Percentiles rank a stretch among this genome's conserved stretches.
phyloP scores from a whole-genome alignment of 75 land plant species.

The Picea sitchensis region DNA sequence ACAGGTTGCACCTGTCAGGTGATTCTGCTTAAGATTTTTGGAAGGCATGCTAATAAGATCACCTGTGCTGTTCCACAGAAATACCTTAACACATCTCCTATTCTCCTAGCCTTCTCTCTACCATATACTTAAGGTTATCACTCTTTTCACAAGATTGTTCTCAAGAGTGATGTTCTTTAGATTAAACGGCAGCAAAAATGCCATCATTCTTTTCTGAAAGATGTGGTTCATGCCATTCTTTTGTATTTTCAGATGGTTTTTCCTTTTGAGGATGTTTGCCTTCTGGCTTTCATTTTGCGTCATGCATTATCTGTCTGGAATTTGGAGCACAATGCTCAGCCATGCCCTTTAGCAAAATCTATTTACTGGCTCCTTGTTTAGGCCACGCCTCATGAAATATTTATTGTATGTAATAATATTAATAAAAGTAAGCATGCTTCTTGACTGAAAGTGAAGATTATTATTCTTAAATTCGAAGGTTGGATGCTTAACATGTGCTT shows the following conservation, averaged over 20 bases:
- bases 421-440: constrained; percentile 1
- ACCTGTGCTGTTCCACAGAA: neutral
- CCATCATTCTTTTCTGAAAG: constrained; percentile 10
- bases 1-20: constrained; percentile 11
- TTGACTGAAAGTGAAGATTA: neutral
- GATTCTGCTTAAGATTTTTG: neutral
- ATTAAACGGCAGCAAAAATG: constrained; percentile 5
- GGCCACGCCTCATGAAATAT: neutral
- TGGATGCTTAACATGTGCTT: constrained; percentile 1
- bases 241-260: constrained; percentile 1
- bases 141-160: neutral
- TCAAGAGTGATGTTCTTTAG: neutral
- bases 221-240: neutral
- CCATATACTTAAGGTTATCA: neutral
- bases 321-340: neutral
- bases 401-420: constrained; percentile 1
- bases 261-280: neutral
- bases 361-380: constrained; percentile 1
- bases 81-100: neutral
- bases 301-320: neutral
- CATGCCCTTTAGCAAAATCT: neutral
- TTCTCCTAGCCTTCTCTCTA: neutral
- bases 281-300: neutral
- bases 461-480: neutral
- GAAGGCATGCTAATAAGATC: neutral